Conservation (phyloP, 805 yeast genomes). For the Candida piceae region DNA sequence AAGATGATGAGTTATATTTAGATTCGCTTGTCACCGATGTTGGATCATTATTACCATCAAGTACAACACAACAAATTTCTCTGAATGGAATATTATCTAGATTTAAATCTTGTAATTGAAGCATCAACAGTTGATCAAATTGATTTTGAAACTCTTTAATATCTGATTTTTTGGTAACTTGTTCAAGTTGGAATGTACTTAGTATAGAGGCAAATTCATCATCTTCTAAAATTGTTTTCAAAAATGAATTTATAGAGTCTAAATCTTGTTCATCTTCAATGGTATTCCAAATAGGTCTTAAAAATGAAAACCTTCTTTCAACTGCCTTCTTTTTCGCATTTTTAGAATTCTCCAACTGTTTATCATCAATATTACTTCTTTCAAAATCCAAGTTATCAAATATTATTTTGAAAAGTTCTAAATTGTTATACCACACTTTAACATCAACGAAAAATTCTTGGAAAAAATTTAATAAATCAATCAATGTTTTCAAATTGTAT, state of each 20-base stretch:
- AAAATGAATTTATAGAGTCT: conserved; percentile 13
- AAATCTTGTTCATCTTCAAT: conserved; percentile 3
- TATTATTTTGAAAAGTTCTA: conserved; percentile 24
- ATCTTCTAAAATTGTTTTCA: conserved; percentile 19
- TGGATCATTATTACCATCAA: conserved; percentile 13
- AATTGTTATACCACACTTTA: conserved; percentile 25
- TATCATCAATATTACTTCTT: not conserved
- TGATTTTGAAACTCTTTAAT: conserved; percentile 9
- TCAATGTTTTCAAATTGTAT: conserved; percentile 20
- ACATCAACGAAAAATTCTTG: conserved; percentile 23
- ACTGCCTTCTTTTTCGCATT: not conserved
- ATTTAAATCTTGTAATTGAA: conserved; percentile 21
- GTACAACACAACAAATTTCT: conserved; percentile 37
- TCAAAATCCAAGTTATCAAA: conserved; percentile 17
- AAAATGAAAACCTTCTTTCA: conserved; percentile 14
- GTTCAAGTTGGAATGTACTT: conserved; percentile 4
- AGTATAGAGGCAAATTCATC: conserved; percentile 22
- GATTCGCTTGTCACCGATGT: not conserved
- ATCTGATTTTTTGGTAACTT: conserved; percentile 6
- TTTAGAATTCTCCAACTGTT: conserved; percentile 5
- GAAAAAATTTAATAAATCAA: conserved; percentile 25
- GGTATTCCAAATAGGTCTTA: conserved; percentile 20
- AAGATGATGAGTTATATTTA: not conserved
- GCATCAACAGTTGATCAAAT: conserved; percentile 13
- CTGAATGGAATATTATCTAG: conserved; percentile 28